Percentiles rank a stretch among this genome's conserved stretches.
phyloP scores from a whole-genome alignment of 1,284 basidiomycete species.

The Megacollybia platyphylla region DNA sequence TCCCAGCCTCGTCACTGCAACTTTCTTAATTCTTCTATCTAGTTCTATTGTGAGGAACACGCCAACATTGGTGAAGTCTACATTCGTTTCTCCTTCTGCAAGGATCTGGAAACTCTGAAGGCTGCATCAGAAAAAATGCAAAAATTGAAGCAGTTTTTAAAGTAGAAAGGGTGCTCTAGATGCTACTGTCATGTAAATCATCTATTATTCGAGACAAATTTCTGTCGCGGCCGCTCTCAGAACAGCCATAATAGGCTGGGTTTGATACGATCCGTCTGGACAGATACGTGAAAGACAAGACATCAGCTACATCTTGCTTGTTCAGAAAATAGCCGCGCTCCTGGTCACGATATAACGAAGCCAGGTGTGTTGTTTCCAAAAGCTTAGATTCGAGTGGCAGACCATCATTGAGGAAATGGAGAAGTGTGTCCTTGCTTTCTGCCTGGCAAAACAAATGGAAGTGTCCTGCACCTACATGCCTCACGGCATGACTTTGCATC shows the following conservation, averaged over 20 bases:
- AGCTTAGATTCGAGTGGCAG: conserved; percentile 81
- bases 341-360: conserved; percentile 37
- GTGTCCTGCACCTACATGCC: conserved; percentile 46
- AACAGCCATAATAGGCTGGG: conserved; percentile 76
- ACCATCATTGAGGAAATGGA: conserved; percentile 76
- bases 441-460: conserved; percentile 85
- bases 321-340: conserved; percentile 27
- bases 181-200: conserved; percentile 21
- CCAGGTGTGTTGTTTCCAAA: conserved; percentile 37
- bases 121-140: conserved; percentile 70
- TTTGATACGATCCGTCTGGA: conserved; percentile 64
- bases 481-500: conserved; percentile 84
- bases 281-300: conserved; percentile 76
- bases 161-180: not conserved
- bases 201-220: conserved; percentile 68
- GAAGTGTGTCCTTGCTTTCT: conserved; percentile 69
- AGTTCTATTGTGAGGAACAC: conserved; percentile 89
- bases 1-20: conserved; percentile 2
- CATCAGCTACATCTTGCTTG: conserved; percentile 65
- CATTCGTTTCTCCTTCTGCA: conserved; percentile 88
- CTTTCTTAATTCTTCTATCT: conserved; percentile 3
- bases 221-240: conserved; percentile 28
- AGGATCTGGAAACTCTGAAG: conserved; percentile 74
- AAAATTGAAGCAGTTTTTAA: conserved; percentile 51
- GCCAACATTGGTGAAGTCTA: conserved; percentile 76